Conservation (phyloP, 305 asterid species). For the Rubia peregrina region DNA sequence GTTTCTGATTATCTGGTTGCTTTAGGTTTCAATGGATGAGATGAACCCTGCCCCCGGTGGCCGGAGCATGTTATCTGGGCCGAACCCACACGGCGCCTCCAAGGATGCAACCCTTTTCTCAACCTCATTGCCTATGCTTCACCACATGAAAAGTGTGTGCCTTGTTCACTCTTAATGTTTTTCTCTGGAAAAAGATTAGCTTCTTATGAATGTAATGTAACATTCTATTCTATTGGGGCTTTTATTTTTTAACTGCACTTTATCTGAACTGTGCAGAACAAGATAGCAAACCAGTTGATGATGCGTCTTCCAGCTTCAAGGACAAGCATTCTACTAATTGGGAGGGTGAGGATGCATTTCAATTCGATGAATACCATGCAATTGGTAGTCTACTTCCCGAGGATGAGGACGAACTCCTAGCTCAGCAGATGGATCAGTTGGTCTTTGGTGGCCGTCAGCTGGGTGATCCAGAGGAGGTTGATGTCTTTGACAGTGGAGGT, state of each 20-base stretch:
- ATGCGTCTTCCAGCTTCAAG: constrained; percentile 29
- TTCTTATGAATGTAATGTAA: not conserved
- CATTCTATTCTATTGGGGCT: constrained; percentile 11
- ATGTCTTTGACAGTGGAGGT: constrained; percentile 70
- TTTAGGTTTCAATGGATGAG: constrained; percentile 26
- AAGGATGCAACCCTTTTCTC: constrained; percentile 47
- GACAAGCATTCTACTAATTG: constrained; percentile 22
- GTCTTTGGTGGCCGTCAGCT: constrained; percentile 29
- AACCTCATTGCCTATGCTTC: constrained; percentile 55
- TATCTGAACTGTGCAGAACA: constrained; percentile 25
- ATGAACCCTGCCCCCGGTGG: constrained; percentile 32
- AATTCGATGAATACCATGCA: constrained; percentile 27
- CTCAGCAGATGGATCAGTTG: constrained; percentile 42
- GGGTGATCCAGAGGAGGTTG: constrained; percentile 49
- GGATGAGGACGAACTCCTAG: constrained; percentile 63
- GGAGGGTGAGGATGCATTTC: constrained; percentile 29
- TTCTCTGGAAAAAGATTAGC: not conserved
- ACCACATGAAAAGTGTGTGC: constrained; percentile 38
- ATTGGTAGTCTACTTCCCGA: constrained; percentile 57
- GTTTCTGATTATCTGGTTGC: not conserved
- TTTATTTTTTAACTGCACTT: constrained; percentile 29
- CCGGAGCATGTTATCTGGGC: constrained; percentile 32
- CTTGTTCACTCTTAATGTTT: not conserved
- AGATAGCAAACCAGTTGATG: constrained; percentile 25
- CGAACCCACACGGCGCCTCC: constrained; percentile 29